Percentiles rank a stretch among this genome's conserved stretches.
phyloP scores from a whole-genome alignment of 73 alveolate genomes.

The Tetrahymena malaccensis region DNA sequence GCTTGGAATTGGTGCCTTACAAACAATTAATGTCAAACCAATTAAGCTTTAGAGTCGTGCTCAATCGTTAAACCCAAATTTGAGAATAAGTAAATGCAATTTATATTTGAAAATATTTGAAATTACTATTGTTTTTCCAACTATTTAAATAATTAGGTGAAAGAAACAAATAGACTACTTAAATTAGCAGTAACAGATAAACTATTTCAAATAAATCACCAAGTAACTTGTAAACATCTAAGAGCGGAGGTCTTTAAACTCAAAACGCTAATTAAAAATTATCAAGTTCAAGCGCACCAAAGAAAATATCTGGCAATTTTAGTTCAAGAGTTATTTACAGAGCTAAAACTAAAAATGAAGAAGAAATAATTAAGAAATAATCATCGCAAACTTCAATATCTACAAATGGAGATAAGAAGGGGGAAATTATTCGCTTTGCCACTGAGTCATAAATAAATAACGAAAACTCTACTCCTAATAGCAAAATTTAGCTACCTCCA shows the following conservation, averaged over 20 bases:
- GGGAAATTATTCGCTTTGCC: not conserved
- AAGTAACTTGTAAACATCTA: not conserved
- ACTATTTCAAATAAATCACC: not conserved
- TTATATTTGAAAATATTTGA: not conserved
- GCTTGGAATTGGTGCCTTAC: not conserved
- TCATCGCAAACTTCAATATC: not conserved
- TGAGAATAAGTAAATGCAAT: not conserved
- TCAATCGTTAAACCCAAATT: not conserved
- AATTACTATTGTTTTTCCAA: not conserved
- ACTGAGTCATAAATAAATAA: not conserved
- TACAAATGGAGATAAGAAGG: not conserved
- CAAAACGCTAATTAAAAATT: not conserved
- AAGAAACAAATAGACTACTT: not conserved
- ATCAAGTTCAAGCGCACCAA: not conserved
- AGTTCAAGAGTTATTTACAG: not conserved
- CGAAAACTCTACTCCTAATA: not conserved
- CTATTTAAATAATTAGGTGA: not conserved
- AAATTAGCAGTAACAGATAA: not conserved
- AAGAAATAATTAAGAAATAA: not conserved
- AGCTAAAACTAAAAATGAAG: not conserved
- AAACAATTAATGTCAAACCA: not conserved
- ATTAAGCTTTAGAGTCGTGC: not conserved
- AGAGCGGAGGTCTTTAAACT: not conserved
- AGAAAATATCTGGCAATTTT: not conserved
- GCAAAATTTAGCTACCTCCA: not conserved